Evolutionary conservation across 2,329 filamentous ascomycete genomes (phyloP), one percentile per base, ranked within the genome.

Genomic region (Lecanicillium sp.): DNA sequence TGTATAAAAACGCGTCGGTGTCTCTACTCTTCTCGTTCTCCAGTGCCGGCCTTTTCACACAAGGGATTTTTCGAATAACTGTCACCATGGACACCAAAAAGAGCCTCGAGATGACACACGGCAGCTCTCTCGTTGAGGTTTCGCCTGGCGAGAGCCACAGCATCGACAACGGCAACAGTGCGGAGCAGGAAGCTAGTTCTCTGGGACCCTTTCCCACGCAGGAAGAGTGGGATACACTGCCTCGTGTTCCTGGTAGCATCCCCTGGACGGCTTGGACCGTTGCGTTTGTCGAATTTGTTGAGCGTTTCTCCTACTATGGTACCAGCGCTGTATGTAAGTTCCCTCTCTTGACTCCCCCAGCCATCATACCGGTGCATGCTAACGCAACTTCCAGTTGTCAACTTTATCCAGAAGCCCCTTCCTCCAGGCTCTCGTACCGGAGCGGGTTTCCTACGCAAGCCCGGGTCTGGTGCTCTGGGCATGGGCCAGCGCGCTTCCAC

Each of bases 231-330:
- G 55, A 54, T 7, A 77, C 73, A 3, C 70, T 82, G 3, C 72
- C 69, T 36, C 73, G 75, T 56, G 71, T 81, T 3, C 72, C 77
- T 29, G 78, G 75, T 48, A 69, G 69, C 54, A 73, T 86, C 27
- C 77, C 78, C 14, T 77, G 72, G 70, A 67, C 72, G 21, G 71
- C 78, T 14, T 85, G 78, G 62, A 77, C 76, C 19, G 73, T 86
- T 48, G 81, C 79, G 21, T 76, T 84, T 51, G 77, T 82, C 44
- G 83, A 86, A 64, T 64, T 85, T 51, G 82, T 78, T 64, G 83
- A 86, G 65, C 77, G 82, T 27, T 84, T 83, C 62, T 81, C 78
- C 11, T 86, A 84, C 72, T 85, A 85, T 58, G 83, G 82, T 75
- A 73, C 73, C 61, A 39, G 36, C 19, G 36, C 36, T 20, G 36